Evolutionary conservation across 306 rosid species (phyloP).

Genomic region (Benincasa hispida): DNA sequence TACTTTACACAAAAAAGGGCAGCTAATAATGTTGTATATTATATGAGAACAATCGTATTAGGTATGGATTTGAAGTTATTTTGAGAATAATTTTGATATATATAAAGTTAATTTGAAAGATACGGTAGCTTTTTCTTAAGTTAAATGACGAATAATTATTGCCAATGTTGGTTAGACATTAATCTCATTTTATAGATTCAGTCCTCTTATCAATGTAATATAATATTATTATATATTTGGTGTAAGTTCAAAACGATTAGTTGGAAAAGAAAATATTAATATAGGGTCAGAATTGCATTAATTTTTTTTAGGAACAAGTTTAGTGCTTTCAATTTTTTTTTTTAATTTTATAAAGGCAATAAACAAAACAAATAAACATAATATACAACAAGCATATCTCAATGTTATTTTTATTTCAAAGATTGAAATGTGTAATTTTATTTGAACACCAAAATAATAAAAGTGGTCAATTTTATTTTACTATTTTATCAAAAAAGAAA

Average conservation of each 20-base stretch:
- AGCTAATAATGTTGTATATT: neutral
- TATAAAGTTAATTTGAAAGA: neutral
- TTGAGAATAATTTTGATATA: neutral
- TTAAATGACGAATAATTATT: too few species aligned
- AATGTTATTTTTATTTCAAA: too few species aligned
- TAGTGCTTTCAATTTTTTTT: too few species aligned
- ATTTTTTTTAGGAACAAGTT: too few species aligned
- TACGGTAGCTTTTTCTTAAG: neutral
- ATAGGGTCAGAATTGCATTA: too few species aligned
- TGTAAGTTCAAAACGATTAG: too few species aligned
- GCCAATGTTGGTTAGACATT: neutral
- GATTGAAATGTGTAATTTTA: neutral
- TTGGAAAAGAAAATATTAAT: too few species aligned
- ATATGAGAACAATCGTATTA: neutral
- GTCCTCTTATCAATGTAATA: too few species aligned
- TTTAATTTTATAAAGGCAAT: too few species aligned
- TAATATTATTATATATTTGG: neutral
- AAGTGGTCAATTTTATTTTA: neutral
- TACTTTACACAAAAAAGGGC: neutral
- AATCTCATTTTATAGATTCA: neutral
- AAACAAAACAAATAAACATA: too few species aligned
- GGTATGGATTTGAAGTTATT: neutral
- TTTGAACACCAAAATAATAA: neutral
- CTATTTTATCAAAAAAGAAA: neutral
- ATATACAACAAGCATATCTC: too few species aligned